Percentiles rank a stretch among this genome's conserved stretches.
Evolutionary conservation across 805 yeast genomes (phyloP).

Genomic region (Candida stauntonica): DNA sequence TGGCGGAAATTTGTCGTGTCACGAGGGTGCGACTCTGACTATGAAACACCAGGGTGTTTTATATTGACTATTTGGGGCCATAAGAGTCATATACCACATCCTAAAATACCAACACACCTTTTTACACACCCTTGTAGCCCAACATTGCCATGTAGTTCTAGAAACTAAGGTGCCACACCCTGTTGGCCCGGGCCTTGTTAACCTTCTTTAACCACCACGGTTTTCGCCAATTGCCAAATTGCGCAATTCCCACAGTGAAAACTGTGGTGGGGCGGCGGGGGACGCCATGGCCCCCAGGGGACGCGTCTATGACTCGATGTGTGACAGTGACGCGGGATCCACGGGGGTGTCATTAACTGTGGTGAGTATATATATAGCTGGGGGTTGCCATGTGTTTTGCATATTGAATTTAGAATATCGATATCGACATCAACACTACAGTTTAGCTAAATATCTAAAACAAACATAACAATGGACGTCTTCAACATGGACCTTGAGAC

Average conservation of each 20-base stretch:
- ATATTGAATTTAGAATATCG: background rate
- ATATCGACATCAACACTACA: background rate
- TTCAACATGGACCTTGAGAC: constrained; percentile 17
- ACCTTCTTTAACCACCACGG: no score
- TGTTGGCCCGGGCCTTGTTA: no score
- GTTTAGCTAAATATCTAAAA: constrained; percentile 1
- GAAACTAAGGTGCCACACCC: no score
- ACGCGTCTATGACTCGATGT: constrained; percentile 2
- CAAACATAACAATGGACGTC: constrained; percentile 12
- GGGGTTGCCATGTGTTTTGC: background rate
- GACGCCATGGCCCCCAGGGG: background rate
- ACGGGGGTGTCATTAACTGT: background rate
- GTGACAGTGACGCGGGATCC: background rate
- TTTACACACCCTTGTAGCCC: no score
- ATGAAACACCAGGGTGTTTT: no score
- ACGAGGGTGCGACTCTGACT: no score
- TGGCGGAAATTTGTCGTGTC: no score
- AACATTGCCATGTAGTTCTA: no score
- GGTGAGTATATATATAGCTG: background rate
- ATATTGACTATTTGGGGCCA: no score
- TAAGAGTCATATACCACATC: no score
- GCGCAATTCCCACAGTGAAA: background rate
- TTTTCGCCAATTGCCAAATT: no score
- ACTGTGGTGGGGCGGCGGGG: background rate
- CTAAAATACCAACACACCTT: no score